Conservation (phyloP, 2,329 filamentous ascomycete genomes). For the Dothideomycetes sp. region DNA sequence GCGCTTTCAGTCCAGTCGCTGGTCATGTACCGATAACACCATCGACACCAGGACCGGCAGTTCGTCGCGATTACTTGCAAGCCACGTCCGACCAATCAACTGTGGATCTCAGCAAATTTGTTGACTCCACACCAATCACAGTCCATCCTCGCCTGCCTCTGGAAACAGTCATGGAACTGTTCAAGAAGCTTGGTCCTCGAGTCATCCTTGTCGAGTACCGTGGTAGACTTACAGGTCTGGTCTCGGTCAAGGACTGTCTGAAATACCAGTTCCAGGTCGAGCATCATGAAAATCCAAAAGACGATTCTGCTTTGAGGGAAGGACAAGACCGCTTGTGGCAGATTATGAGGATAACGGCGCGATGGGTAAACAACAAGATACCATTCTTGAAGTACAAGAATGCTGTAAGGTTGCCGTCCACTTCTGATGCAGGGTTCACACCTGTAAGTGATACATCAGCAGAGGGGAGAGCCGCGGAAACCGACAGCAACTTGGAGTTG, state of each 20-base stretch:
- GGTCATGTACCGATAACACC: slow-evolving; percentile 21
- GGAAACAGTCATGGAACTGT: slow-evolving; percentile 96
- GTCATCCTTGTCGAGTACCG: slow-evolving; percentile 90
- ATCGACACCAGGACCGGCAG: slow-evolving; percentile 25
- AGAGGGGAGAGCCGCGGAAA: slow-evolving; percentile 5
- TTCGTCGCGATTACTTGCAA: slow-evolving; percentile 52
- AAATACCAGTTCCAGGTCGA: slow-evolving; percentile 98
- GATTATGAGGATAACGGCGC: slow-evolving; percentile 20
- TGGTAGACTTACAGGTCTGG: slow-evolving; percentile 70
- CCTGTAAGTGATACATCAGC: background rate
- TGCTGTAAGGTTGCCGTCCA: slow-evolving; percentile 8
- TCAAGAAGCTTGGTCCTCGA: slow-evolving; percentile 92
- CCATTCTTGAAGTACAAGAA: slow-evolving; percentile 3
- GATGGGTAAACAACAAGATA: slow-evolving; percentile 20
- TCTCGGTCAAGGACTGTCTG: slow-evolving; percentile 94
- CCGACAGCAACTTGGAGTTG: slow-evolving; percentile 23
- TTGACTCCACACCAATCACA: slow-evolving; percentile 80
- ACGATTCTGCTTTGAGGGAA: slow-evolving; percentile 46
- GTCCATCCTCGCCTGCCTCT: slow-evolving; percentile 85
- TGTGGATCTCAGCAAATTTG: slow-evolving; percentile 77
- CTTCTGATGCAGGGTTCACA: background rate
- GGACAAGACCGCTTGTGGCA: slow-evolving; percentile 59
- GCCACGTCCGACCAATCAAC: slow-evolving; percentile 46
- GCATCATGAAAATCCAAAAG: slow-evolving; percentile 64
- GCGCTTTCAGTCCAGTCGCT: slow-evolving; percentile 49